Percentiles rank a stretch among this genome's conserved stretches.
phyloP scores from a whole-genome alignment of 2,329 filamentous ascomycete species.

The Fusarium longipes region DNA sequence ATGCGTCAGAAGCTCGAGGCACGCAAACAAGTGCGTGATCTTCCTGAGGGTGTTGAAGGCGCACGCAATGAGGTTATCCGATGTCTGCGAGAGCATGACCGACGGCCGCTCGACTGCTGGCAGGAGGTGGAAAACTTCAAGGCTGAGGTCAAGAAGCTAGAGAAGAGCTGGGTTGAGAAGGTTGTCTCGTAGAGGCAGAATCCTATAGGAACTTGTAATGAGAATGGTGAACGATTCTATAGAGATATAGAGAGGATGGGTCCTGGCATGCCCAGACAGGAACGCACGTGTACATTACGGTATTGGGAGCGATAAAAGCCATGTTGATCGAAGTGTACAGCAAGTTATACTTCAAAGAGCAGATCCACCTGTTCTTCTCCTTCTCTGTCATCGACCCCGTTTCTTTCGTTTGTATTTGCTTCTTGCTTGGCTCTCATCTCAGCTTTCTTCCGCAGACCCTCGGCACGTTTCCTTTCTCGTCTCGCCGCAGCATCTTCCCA shows the following conservation, averaged over 20 bases:
- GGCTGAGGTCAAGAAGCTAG: constrained; percentile 85
- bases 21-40: constrained; percentile 72
- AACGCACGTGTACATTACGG: constrained; percentile 50
- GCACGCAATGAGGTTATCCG: constrained; percentile 81
- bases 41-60: constrained; percentile 78
- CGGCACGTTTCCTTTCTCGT: constrained; percentile 66
- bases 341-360: constrained; percentile 40
- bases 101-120: constrained; percentile 93
- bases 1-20: constrained; percentile 69
- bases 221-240: constrained; percentile 23
- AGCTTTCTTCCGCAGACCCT: constrained; percentile 66
- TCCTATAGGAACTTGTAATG: constrained; percentile 6
- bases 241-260: constrained; percentile 35
- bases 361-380: constrained; percentile 35
- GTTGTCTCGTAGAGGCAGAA: constrained; percentile 64
- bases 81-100: constrained; percentile 86
- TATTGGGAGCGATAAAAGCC: constrained; percentile 49
- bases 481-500: constrained; percentile 67
- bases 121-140: constrained; percentile 92
- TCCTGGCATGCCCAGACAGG: constrained; percentile 27
- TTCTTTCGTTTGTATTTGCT: constrained; percentile 5
- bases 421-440: constrained; percentile 50
- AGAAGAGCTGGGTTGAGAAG: constrained; percentile 88
- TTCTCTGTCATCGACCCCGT: constrained; percentile 27
- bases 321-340: constrained; percentile 46